phyloP scores from a whole-genome alignment of 2,329 filamentous ascomycete species.

The Claviceps pazoutovae region DNA sequence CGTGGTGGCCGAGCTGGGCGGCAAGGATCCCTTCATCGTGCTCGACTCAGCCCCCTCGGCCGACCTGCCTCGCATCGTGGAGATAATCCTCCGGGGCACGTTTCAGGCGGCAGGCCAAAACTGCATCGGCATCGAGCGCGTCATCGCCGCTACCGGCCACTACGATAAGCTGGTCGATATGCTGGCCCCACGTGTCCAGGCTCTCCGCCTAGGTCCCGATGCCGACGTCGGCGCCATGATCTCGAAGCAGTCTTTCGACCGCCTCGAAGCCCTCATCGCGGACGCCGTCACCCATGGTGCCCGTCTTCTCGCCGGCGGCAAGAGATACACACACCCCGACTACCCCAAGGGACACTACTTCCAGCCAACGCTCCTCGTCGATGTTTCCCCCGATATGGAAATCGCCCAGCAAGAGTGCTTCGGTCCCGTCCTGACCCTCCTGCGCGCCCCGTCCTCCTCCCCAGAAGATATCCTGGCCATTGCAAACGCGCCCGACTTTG shows the following conservation, averaged over 20 bases:
- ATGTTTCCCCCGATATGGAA: conserved; percentile 72
- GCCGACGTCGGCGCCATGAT: conserved; percentile 86
- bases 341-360: conserved; percentile 83
- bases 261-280: conserved; percentile 61
- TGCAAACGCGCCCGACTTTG: conserved; percentile 74
- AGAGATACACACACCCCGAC: conserved; percentile 54
- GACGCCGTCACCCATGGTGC: conserved; percentile 72
- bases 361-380: conserved; percentile 74
- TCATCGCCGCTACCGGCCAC: conserved; percentile 58
- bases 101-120: conserved; percentile 96
- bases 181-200: conserved; percentile 59
- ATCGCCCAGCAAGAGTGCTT: conserved; percentile 90
- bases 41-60: conserved; percentile 56
- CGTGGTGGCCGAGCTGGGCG: conserved; percentile 80
- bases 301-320: conserved; percentile 66
- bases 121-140: conserved; percentile 91
- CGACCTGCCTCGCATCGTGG: conserved; percentile 58
- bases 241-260: conserved; percentile 59
- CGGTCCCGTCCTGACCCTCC: conserved; percentile 75
- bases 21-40: conserved; percentile 85
- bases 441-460: conserved; percentile 53
- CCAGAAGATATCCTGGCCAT: conserved; percentile 53
- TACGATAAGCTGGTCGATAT: conserved; percentile 60
- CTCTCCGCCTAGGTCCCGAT: conserved; percentile 60
- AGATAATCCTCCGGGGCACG: conserved; percentile 77